A percentile compares a stretch with the other conserved stretches of the same genome.
Conservation (phyloP, 331 rosid genomes). For the Quercus lobata region DNA sequence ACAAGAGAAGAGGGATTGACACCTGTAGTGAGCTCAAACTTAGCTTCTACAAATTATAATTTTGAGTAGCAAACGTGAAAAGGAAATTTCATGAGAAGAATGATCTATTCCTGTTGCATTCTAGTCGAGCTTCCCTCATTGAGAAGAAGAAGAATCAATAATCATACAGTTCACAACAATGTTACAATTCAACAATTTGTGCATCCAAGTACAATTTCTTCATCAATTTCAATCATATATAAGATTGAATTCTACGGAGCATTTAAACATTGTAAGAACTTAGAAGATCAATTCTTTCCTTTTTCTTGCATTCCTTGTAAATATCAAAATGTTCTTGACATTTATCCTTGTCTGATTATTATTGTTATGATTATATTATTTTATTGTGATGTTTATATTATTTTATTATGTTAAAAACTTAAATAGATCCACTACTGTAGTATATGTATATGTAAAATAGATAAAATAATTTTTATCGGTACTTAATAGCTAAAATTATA, state of each 20-base stretch:
- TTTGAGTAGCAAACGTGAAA: neutral
- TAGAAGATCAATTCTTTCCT: slow-evolving; percentile 51
- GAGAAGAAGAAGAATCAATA: slow-evolving; percentile 1
- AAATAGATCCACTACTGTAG: too few relatives aligned
- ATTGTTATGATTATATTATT: too few relatives aligned
- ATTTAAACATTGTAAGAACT: neutral
- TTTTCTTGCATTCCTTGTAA: slow-evolving; percentile 94
- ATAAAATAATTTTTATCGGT: too few relatives aligned
- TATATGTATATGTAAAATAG: too few relatives aligned
- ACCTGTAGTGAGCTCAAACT: neutral
- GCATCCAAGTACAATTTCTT: neutral
- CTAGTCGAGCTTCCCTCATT: slow-evolving; percentile 93
- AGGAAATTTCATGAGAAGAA: slow-evolving; percentile 63
- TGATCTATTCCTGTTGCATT: slow-evolving; percentile 71
- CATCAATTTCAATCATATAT: neutral
- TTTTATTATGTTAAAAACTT: too few relatives aligned
- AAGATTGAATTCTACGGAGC: neutral
- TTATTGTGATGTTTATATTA: too few relatives aligned
- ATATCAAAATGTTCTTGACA: slow-evolving; percentile 86
- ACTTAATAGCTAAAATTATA: too few relatives aligned
- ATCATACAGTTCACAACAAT: neutral
- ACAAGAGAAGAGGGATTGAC: neutral
- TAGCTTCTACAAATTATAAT: neutral
- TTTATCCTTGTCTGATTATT: slow-evolving; percentile 63
- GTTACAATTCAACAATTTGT: neutral